Evolutionary conservation across 2,329 filamentous ascomycete species (phyloP), one percentile per base, ranked within the genome.

Genomic region (Neonectria faginata): DNA sequence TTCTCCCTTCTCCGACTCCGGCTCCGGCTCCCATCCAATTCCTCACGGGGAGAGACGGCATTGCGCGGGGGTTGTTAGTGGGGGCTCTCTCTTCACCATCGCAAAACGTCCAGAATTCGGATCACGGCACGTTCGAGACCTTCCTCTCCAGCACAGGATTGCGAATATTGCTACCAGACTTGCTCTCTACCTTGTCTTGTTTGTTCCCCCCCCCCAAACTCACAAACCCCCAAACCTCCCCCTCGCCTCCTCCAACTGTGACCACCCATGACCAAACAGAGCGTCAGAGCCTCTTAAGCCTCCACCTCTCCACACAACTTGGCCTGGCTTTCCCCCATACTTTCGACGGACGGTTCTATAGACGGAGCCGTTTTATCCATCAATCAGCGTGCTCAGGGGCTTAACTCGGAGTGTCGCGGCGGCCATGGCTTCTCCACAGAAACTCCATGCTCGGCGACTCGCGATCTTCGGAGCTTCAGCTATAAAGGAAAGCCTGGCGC

Each of bases 301-400:
- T 33, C 48, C 29, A 18, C 10, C 29, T 55, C 58, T 39, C 50
- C 50, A 48, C 47, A 55, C 16, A 39, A 14, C n/a, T 41, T 39
- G 48, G 36, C 29, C 48, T 44, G n/a, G 20, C n/a, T 57, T 16
- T n/a, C 58, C 62, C 58, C 62, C 62, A 64, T 64, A 60, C 55
- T 58, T 50, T 50, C 33, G 20, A 31, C 22, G 44, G 31, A 36
- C 60, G 63, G 69, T 61, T 56, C 20, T 54, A 57, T 66, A 51
- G 58, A 62, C 48, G 70, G 70, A 56, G 8, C 11, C 14, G 62
- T 67, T 73, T 73, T 61, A 63, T 71, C 70, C 70, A 65, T 66
- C 70, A 73, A 73, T 71, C 69, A 71, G 52, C 54, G 25, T 2
- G 18, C 2, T 3, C 10, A 11, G n/a, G 18, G 56, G 66, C 62